Evolutionary conservation across 2,329 filamentous ascomycete genomes (phyloP).

Genomic region (Lachnellula occidentalis): DNA sequence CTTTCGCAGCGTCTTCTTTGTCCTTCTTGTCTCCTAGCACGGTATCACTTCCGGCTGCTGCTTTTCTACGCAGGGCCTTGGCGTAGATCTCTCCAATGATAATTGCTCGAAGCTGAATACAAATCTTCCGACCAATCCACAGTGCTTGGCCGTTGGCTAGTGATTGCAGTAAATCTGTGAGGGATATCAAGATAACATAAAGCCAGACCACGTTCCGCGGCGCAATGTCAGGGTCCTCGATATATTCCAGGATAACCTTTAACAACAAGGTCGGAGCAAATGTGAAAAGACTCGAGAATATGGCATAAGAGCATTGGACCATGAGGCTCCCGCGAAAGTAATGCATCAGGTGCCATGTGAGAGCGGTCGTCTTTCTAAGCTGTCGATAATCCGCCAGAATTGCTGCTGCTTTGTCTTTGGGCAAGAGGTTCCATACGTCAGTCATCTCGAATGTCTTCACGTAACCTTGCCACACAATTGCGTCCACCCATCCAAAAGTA

Average conservation of each 20-base stretch:
- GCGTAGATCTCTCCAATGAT: constrained; percentile 97
- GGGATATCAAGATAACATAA: constrained; percentile 83
- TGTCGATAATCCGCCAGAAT: constrained; percentile 81
- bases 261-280: constrained; percentile 89
- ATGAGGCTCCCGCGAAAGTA: constrained; percentile 77
- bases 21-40: constrained; percentile 54
- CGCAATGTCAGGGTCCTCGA: constrained; percentile 72
- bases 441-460: constrained; percentile 74
- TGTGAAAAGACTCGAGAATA: constrained; percentile 73
- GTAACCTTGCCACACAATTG: constrained; percentile 85
- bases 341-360: constrained; percentile 75
- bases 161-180: constrained; percentile 76
- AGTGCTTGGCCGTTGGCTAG: constrained; percentile 80
- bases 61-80: constrained; percentile 88
- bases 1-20: constrained; percentile 40
- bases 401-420: constrained; percentile 78
- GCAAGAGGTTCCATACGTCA: constrained; percentile 86
- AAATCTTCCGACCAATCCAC: constrained; percentile 91
- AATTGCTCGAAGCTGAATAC: constrained; percentile 86
- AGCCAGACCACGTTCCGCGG: constrained; percentile 91
- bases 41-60: constrained; percentile 70
- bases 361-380: constrained; percentile 70
- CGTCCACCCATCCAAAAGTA: constrained; percentile 87
- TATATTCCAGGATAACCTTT: constrained; percentile 86
- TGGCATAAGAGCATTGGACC: constrained; percentile 74